Base-by-base conservation (phyloP, 495 filamentous ascomycete species). In the Articulospora tetracladia region DNA sequence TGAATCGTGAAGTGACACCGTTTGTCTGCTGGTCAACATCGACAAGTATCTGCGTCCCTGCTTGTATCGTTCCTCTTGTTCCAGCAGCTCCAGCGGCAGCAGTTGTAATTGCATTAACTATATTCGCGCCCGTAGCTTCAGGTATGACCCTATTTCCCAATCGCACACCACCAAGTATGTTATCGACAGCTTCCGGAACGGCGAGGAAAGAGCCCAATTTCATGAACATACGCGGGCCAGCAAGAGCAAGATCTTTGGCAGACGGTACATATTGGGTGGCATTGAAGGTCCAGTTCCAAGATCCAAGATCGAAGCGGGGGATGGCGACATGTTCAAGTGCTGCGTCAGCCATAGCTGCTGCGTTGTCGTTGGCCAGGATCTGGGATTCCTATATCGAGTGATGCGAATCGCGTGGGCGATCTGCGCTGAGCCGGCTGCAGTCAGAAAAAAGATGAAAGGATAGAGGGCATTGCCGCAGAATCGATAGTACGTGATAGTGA, bases 161-260 rank as follows among this genome's bases (percentile, higher is more conserved):
- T 39, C 70, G 69, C 15, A 57, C 56, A n/a, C 61, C 34, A n/a
- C 76, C 74, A 57, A 80, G 66, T 26, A 82, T 61, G 67, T 74
- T 79, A 63, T 89, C 87, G 49, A 89, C 71, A 55, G 83, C 78
- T 61, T 88, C 86, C 13, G 83, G 82, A 24, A 85, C 73, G 15
- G 80, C 76, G 51, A 82, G 77, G 62, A 80, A 77, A 13, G 71
- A 80, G 44, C 84, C 84, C 46, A 86, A 76, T 60, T 81, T 82
- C 71, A 81, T 83, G 15, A 86, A 75, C 69, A 90, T 83, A 26
- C 86, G 73, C 23, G 87, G 85, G 1, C 85, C 80, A 1, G 79
- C 84, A 61, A 80, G 73, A 46, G 87, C 72, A 7, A 89, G 72
- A 60, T 88, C 83, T 59, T 60, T 66, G 11, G 70, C 62, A 8